phyloP scores from a whole-genome alignment of 768 basidiomycete genomes.

The Lanmaoa rubissima region DNA sequence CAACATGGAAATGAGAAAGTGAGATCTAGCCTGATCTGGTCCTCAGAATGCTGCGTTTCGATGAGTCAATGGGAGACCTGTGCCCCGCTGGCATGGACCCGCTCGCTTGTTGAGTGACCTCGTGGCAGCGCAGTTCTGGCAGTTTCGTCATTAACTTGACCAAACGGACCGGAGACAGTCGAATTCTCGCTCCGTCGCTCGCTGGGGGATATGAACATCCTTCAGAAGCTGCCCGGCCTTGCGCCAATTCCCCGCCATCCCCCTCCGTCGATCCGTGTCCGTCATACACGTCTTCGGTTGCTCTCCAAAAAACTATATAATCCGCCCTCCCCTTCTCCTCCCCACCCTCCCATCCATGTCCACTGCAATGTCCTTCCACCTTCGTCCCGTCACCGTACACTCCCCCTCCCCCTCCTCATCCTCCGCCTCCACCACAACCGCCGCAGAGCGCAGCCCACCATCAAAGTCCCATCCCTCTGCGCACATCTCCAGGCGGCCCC shows the following conservation, averaged over 20 bases:
- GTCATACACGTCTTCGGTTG: slow-evolving; percentile 11
- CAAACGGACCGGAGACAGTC: slow-evolving; percentile 24
- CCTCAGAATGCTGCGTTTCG: slow-evolving; percentile 13
- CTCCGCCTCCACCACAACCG: slow-evolving; percentile 46
- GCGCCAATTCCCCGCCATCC: slow-evolving; percentile 15
- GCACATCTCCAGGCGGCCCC: slow-evolving; percentile 46
- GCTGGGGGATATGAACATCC: slow-evolving; percentile 10
- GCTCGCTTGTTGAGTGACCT: slow-evolving; percentile 23
- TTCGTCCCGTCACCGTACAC: slow-evolving; percentile 52
- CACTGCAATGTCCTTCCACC: slow-evolving; percentile 45
- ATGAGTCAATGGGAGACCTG: slow-evolving; percentile 19
- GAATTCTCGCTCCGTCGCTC: slow-evolving; percentile 20
- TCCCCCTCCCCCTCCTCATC: slow-evolving; percentile 58
- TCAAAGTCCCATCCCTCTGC: slow-evolving; percentile 19
- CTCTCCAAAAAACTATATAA: slow-evolving; percentile 21
- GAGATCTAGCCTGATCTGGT: slow-evolving; percentile 24
- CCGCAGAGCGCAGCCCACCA: slow-evolving; percentile 42
- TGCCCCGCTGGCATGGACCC: slow-evolving; percentile 15
- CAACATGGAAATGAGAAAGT: slow-evolving; percentile 23
- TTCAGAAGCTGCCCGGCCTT: not conserved
- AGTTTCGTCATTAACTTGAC: slow-evolving; percentile 16
- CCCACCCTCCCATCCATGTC: slow-evolving; percentile 34
- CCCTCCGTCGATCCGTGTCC: slow-evolving; percentile 24
- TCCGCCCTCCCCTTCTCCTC: slow-evolving; percentile 5
- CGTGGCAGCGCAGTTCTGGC: slow-evolving; percentile 24